A percentile compares a stretch with the other conserved stretches of the same genome.
Conservation (phyloP, 768 basidiomycete species). For the Mrakia frigida region DNA sequence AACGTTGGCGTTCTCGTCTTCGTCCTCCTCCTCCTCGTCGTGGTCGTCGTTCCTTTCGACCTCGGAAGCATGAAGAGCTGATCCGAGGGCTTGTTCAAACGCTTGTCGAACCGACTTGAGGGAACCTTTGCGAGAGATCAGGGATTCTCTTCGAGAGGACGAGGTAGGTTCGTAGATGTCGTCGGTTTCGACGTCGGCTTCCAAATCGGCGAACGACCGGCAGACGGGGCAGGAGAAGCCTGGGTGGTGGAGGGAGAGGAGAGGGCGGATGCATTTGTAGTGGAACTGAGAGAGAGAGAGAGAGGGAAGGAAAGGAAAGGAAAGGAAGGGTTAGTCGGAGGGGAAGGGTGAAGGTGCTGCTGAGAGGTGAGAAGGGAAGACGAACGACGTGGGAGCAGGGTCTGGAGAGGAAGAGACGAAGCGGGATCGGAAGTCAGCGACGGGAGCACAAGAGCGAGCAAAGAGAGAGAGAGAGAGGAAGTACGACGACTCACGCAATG, state of each 20-base stretch:
- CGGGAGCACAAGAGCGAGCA: background rate
- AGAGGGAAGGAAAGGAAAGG: background rate
- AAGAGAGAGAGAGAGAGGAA: background rate
- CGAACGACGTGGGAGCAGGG: slow-evolving; percentile 80
- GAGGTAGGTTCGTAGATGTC: slow-evolving; percentile 43
- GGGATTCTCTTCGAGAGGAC: slow-evolving; percentile 35
- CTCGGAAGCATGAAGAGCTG: slow-evolving; percentile 8
- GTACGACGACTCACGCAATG: slow-evolving; percentile 58
- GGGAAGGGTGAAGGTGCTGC: no score
- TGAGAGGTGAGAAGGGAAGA: background rate
- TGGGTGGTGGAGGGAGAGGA: slow-evolving; percentile 81
- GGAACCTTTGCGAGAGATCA: slow-evolving; percentile 21
- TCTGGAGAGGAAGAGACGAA: slow-evolving; percentile 25
- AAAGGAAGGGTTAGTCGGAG: background rate
- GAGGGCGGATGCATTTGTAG: slow-evolving; percentile 88
- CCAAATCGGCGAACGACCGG: slow-evolving; percentile 87
- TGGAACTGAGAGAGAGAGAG: slow-evolving; percentile 37
- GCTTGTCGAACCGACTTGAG: slow-evolving; percentile 28
- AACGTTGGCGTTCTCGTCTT: background rate
- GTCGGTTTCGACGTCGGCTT: slow-evolving; percentile 86
- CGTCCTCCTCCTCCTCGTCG: slow-evolving; percentile 3
- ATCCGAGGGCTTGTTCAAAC: slow-evolving; percentile 24
- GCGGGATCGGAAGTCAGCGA: background rate
- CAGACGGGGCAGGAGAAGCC: slow-evolving; percentile 94
- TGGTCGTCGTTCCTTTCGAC: background rate